Evolutionary conservation across 1,139 yeast species (phyloP).

Genomic region (Scheffersomyces titani): DNA sequence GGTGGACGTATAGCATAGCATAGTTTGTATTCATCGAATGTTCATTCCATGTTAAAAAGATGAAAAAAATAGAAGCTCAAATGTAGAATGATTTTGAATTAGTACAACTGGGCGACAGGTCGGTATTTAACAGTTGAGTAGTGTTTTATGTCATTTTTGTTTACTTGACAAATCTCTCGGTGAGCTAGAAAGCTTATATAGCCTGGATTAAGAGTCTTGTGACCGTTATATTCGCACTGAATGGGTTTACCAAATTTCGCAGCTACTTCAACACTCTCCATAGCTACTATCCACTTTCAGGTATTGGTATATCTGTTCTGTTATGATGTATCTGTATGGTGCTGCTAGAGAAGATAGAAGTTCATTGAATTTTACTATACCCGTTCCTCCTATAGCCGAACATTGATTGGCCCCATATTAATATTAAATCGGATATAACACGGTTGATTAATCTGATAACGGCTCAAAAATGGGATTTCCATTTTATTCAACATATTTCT

Average conservation of each 20-base stretch:
- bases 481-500: background rate
- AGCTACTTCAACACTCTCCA: background rate
- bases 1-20: background rate
- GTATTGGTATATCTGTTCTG: background rate
- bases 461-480: background rate
- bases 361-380: too few species aligned
- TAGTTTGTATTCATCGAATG: background rate
- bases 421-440: background rate
- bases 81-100: background rate
- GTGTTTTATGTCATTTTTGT: background rate
- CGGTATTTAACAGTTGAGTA: too few species aligned
- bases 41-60: background rate
- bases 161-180: background rate
- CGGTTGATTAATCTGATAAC: background rate
- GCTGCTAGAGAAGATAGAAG: background rate
- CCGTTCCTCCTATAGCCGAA: background rate
- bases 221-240: background rate
- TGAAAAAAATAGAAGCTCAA: too few species aligned
- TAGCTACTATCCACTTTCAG: background rate
- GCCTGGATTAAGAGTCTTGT: background rate
- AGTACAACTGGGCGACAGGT: background rate
- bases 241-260: background rate
- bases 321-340: background rate
- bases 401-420: background rate
- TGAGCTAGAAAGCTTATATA: background rate